Conservation (phyloP, 2,329 filamentous ascomycete species). For the Erysiphe neolycopersici region DNA sequence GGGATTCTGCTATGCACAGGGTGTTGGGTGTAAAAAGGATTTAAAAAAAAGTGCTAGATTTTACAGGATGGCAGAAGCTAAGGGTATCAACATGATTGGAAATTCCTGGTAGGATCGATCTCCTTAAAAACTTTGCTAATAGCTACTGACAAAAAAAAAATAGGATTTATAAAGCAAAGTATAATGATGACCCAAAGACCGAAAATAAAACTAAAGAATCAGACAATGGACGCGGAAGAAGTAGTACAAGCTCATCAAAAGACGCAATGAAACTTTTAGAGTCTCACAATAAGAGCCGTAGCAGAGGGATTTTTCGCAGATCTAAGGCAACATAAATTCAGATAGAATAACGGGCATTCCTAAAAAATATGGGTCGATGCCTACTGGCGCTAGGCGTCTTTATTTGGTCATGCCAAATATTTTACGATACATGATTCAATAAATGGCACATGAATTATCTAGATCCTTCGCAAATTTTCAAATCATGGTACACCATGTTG, state of each 20-base stretch:
- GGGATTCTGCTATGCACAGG: constrained; percentile 87
- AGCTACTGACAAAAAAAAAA: constrained; percentile 1
- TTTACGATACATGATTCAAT: too few species aligned
- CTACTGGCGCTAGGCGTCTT: too few species aligned
- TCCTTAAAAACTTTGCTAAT: not conserved
- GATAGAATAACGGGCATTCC: too few species aligned
- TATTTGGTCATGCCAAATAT: too few species aligned
- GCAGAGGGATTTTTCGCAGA: constrained; percentile 1
- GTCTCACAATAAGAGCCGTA: constrained; percentile 2
- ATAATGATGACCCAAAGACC: constrained; percentile 26
- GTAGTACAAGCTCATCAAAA: not conserved
- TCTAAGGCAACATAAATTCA: not conserved
- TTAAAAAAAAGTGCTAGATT: constrained; percentile 79
- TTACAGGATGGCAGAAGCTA: constrained; percentile 71
- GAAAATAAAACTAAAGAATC: constrained; percentile 6
- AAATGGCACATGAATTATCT: too few species aligned
- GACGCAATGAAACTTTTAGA: constrained; percentile 3
- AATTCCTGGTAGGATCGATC: constrained; percentile 73
- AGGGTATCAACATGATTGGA: constrained; percentile 91
- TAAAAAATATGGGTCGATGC: too few species aligned
- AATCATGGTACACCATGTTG: too few species aligned
- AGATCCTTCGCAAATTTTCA: too few species aligned
- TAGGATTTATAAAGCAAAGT: constrained; percentile 97
- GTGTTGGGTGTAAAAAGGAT: constrained; percentile 84
- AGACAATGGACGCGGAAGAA: not conserved